Conservation (phyloP, 371 early-diverging fungal species). For the Mortierella polycephala region DNA sequence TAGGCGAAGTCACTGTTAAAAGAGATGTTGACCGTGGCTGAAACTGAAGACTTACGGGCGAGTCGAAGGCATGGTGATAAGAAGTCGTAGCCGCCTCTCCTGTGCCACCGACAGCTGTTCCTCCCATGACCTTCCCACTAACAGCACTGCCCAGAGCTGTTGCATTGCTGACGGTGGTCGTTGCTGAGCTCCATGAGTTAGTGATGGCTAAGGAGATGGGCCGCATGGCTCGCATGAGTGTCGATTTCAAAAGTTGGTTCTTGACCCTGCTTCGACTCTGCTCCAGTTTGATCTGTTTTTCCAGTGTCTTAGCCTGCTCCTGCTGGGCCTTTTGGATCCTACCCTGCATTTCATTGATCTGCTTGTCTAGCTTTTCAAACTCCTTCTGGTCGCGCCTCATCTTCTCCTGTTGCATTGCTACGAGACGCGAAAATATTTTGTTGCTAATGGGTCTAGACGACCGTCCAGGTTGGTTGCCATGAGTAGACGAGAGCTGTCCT, state of each 20-base stretch:
- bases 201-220: slow-evolving; percentile 46
- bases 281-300: slow-evolving; percentile 69
- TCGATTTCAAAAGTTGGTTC: slow-evolving; percentile 65
- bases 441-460: slow-evolving; percentile 12
- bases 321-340: slow-evolving; percentile 75
- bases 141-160: slow-evolving; percentile 43
- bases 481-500: slow-evolving; percentile 13
- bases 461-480: neutral
- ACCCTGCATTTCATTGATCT: slow-evolving; percentile 72
- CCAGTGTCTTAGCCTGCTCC: slow-evolving; percentile 73
- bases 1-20: slow-evolving; percentile 42
- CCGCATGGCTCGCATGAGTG: slow-evolving; percentile 60
- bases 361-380: slow-evolving; percentile 74
- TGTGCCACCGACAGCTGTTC: neutral
- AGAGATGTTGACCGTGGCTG: slow-evolving; percentile 12
- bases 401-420: slow-evolving; percentile 76
- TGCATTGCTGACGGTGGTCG: slow-evolving; percentile 50
- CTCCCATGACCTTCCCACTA: slow-evolving; percentile 36
- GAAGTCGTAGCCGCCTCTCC: slow-evolving; percentile 4
- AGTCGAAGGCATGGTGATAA: neutral
- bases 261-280: slow-evolving; percentile 66
- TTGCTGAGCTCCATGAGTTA: slow-evolving; percentile 43
- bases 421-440: slow-evolving; percentile 65
- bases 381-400: slow-evolving; percentile 77
- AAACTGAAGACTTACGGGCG: neutral